phyloP scores from a whole-genome alignment of 1,139 yeast genomes.

The Taphrina pruni region DNA sequence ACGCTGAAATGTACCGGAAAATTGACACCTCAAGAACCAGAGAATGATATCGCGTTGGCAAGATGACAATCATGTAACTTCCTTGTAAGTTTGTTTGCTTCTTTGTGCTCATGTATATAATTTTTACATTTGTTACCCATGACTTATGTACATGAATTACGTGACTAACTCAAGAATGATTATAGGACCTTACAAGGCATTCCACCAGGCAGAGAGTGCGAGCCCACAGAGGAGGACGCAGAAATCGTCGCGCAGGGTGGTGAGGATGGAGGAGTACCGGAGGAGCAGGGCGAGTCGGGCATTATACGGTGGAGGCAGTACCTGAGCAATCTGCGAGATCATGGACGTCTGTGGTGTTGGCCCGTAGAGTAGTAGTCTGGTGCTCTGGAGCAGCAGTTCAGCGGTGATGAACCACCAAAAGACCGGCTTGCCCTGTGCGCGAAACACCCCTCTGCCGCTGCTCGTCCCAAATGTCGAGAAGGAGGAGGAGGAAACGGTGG shows the following conservation, averaged over 20 bases:
- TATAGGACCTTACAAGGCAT: neutral
- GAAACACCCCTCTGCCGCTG: neutral
- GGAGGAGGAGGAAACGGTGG: neutral
- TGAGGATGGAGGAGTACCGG: conserved; percentile 44
- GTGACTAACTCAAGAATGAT: too few species aligned
- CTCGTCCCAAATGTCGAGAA: neutral
- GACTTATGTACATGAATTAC: too few species aligned
- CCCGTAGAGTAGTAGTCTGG: conserved; percentile 49
- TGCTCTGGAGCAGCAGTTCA: conserved; percentile 50
- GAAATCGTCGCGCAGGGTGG: conserved; percentile 45
- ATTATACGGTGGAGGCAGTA: conserved; percentile 46
- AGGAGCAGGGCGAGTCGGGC: conserved; percentile 47
- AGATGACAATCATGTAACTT: too few species aligned
- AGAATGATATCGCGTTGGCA: too few species aligned
- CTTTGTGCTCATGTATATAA: too few species aligned
- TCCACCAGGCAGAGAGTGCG: conserved; percentile 37
- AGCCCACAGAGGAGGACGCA: conserved; percentile 43
- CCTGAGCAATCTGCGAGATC: conserved; percentile 45
- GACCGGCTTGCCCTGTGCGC: conserved; percentile 40
- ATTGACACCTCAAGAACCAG: too few species aligned
- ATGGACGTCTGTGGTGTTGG: conserved; percentile 48
- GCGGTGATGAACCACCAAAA: conserved; percentile 50
- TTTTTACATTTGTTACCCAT: too few species aligned
- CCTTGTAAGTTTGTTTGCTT: too few species aligned
- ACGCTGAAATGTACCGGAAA: too few species aligned